phyloP scores from a whole-genome alignment of 2,329 filamentous ascomycete genomes.

The Parafenestella ontariensis region DNA sequence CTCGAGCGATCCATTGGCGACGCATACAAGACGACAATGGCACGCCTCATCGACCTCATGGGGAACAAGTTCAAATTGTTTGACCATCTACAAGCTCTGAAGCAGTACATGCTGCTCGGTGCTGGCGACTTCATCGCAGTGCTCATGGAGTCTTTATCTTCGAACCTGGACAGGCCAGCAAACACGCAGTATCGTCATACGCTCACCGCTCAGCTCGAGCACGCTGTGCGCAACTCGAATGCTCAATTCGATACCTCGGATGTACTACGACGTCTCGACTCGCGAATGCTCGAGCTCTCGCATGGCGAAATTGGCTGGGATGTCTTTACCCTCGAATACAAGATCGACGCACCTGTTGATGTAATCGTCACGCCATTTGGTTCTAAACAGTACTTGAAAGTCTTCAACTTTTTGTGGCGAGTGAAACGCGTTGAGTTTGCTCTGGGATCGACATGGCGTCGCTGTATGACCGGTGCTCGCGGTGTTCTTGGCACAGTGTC shows the following conservation, averaged over 20 bases:
- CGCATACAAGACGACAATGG: conserved; percentile 98
- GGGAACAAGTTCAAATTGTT: conserved; percentile 93
- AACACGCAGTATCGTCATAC: conserved; percentile 97
- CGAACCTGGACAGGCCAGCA: conserved; percentile 93
- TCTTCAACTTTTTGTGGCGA: conserved; percentile 99
- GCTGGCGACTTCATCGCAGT: conserved; percentile 97
- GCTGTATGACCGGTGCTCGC: conserved; percentile 92
- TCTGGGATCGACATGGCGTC: conserved; percentile 87
- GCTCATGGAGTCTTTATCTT: conserved; percentile 93
- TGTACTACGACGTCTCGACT: conserved; percentile 88
- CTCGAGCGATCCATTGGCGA: conserved; percentile 94
- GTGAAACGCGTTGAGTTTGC: conserved; percentile 98
- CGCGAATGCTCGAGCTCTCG: conserved; percentile 96
- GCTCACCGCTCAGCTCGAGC: conserved; percentile 94
- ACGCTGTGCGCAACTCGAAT: conserved; percentile 95
- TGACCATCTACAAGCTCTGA: conserved; percentile 87
- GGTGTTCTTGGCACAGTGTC: conserved; percentile 85
- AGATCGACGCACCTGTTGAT: conserved; percentile 94
- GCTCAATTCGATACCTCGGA: conserved; percentile 94
- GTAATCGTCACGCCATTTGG: conserved; percentile 97
- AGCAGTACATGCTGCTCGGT: conserved; percentile 91
- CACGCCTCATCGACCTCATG: conserved; percentile 91
- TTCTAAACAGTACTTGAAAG: conserved; percentile 94
- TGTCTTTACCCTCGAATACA: conserved; percentile 98
- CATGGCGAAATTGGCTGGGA: conserved; percentile 99